These are phyloP conservation scores for Zizania latifolia DNA, from an alignment of 176 grass and related monocot genomes.

Conservation along the genomic window DNA sequence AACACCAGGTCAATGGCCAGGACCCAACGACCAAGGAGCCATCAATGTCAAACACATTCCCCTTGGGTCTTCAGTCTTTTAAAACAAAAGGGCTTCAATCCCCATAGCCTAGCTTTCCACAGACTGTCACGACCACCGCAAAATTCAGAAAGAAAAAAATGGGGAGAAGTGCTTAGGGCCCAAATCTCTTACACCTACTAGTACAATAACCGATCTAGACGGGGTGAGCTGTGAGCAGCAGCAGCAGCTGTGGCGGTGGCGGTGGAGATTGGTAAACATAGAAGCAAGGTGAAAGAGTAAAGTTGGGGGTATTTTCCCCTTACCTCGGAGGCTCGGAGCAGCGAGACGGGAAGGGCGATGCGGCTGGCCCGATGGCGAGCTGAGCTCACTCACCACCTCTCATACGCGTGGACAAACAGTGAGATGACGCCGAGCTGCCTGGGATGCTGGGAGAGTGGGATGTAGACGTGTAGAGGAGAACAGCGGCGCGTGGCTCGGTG, in stretches of 20 bases:
- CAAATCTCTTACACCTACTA: conserved; percentile 7
- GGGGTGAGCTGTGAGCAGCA: not conserved
- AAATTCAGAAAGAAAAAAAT: not conserved
- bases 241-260: not conserved
- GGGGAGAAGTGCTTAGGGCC: not conserved
- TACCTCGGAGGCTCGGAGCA: conserved; percentile 1
- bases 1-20: not conserved
- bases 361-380: not conserved
- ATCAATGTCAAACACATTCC: not conserved
- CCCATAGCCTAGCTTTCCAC: not conserved
- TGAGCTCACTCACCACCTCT: not conserved
- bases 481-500: not conserved
- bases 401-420: not conserved
- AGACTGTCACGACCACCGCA: not conserved
- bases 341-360: not conserved
- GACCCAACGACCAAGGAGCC: not conserved
- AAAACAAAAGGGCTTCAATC: not conserved
- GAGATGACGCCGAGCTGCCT: not conserved
- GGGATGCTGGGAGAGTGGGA: not conserved
- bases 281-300: not conserved
- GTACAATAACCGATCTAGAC: not conserved
- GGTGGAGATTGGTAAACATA: not conserved
- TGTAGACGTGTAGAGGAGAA: not conserved
- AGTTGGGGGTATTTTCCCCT: not conserved
- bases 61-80: not conserved